Conservation (phyloP, 1,284 basidiomycete genomes). For the Malassezia globosa region DNA sequence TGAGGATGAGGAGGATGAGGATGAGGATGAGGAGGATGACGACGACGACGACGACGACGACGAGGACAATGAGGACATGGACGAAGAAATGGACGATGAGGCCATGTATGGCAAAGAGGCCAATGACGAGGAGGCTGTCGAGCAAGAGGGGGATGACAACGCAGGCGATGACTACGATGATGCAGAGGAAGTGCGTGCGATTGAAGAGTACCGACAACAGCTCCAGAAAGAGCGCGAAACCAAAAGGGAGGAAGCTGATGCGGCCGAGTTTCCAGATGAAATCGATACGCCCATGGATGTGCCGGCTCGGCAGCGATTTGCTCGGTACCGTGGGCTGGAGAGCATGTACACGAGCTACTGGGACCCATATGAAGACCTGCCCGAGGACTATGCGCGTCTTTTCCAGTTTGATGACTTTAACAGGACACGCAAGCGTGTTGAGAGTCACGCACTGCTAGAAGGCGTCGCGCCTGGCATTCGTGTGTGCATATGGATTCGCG, state of each 20-base stretch:
- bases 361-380: slow-evolving; percentile 95
- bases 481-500: slow-evolving; percentile 25
- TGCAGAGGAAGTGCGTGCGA: slow-evolving; percentile 46
- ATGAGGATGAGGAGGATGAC: slow-evolving; percentile 55
- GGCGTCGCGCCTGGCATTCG: slow-evolving; percentile 30
- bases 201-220: slow-evolving; percentile 58
- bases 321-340: slow-evolving; percentile 78
- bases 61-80: slow-evolving; percentile 52
- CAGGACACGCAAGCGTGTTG: slow-evolving; percentile 66
- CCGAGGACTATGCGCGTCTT: slow-evolving; percentile 81
- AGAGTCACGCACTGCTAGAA: slow-evolving; percentile 41
- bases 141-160: no score
- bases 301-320: slow-evolving; percentile 75
- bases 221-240: slow-evolving; percentile 69
- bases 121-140: slow-evolving; percentile 58
- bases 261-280: slow-evolving; percentile 84
- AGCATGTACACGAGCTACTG: slow-evolving; percentile 90
- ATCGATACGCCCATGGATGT: slow-evolving; percentile 87
- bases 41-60: slow-evolving; percentile 65
- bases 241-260: slow-evolving; percentile 58
- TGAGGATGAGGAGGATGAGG: slow-evolving; percentile 39
- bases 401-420: slow-evolving; percentile 95
- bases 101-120: slow-evolving; percentile 21
- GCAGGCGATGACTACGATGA: slow-evolving; percentile 49
- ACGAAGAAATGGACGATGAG: slow-evolving; percentile 49